A percentile compares a stretch with the other conserved stretches of the same genome.
These are phyloP conservation scores for Cryptococcus hybrid DNA, from an alignment of 1,284 basidiomycete genomes.

Conservation along the genomic window DNA sequence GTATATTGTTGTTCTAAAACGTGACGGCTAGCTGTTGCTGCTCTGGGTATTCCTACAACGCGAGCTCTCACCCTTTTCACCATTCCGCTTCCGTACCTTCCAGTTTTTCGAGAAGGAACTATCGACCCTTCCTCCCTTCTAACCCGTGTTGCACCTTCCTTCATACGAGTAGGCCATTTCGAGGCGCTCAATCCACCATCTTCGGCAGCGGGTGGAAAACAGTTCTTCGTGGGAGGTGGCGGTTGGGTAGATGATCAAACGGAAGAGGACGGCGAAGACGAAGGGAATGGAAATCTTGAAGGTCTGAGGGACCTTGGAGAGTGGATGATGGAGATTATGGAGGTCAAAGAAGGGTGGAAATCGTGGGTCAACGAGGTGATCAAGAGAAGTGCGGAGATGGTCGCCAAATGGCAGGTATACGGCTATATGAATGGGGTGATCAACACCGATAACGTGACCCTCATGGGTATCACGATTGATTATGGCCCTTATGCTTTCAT, in stretches of 20 bases:
- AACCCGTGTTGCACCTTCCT: slow-evolving; percentile 82
- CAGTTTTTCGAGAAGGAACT: slow-evolving; percentile 73
- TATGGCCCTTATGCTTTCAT: slow-evolving; percentile 95
- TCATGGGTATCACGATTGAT: slow-evolving; percentile 89
- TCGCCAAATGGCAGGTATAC: slow-evolving; percentile 81
- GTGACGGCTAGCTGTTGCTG: slow-evolving; percentile 69
- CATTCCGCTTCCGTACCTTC: slow-evolving; percentile 61
- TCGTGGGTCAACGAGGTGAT: slow-evolving; percentile 71
- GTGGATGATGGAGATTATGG: slow-evolving; percentile 62
- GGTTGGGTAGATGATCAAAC: slow-evolving; percentile 49
- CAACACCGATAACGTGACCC: slow-evolving; percentile 90
- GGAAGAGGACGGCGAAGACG: slow-evolving; percentile 43
- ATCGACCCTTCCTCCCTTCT: slow-evolving; percentile 74
- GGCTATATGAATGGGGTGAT: slow-evolving; percentile 87
- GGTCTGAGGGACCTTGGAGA: slow-evolving; percentile 68
- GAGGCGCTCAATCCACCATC: slow-evolving; percentile 76
- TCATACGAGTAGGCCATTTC: slow-evolving; percentile 89
- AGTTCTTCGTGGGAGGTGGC: slow-evolving; percentile 55
- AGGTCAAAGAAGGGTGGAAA: slow-evolving; percentile 55
- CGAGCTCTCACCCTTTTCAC: slow-evolving; percentile 79
- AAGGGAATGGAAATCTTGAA: slow-evolving; percentile 60
- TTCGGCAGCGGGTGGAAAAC: slow-evolving; percentile 44
- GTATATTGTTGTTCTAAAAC: neutral
- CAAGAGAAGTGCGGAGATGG: slow-evolving; percentile 80
- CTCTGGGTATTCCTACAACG: slow-evolving; percentile 82